These are phyloP conservation scores for Conoideocrella luteorostrata DNA, from an alignment of 2,329 filamentous ascomycete genomes.

Conservation along the genomic window DNA sequence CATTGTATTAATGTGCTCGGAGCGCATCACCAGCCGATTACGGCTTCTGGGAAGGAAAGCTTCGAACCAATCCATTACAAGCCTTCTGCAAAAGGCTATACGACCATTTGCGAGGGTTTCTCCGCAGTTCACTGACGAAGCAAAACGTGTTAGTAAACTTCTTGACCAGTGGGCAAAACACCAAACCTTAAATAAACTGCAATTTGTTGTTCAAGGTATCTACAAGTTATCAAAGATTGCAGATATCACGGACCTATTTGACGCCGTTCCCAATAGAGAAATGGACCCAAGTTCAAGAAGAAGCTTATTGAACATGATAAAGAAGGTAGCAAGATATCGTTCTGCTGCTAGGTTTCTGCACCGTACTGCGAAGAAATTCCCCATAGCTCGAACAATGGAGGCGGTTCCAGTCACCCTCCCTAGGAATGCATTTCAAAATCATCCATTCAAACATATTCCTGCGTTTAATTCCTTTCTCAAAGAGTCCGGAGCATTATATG, in stretches of 20 bases:
- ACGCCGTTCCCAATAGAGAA: neutral
- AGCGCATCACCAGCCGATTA: no score
- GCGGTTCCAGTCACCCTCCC: conserved; percentile 23
- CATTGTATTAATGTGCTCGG: conserved; percentile 25
- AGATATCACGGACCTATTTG: conserved; percentile 15
- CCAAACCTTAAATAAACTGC: conserved; percentile 15
- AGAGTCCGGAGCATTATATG: neutral
- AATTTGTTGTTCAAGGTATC: conserved; percentile 23
- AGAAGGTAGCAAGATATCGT: conserved; percentile 30
- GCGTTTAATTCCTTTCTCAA: neutral
- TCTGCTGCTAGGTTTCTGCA: conserved; percentile 27
- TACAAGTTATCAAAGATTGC: conserved; percentile 17
- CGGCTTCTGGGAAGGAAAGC: conserved; percentile 11
- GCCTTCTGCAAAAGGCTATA: neutral
- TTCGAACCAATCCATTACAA: conserved; percentile 10
- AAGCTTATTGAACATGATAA: conserved; percentile 25
- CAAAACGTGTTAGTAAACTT: conserved; percentile 17
- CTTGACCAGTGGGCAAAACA: conserved; percentile 20
- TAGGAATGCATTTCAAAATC: conserved; percentile 6
- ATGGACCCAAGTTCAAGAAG: conserved; percentile 12
- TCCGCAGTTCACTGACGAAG: conserved; percentile 12
- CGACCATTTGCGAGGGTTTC: neutral
- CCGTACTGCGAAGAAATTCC: conserved; percentile 22
- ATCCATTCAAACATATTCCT: neutral
- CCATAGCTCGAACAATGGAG: conserved; percentile 21